Evolutionary conservation across 306 rosid genomes (phyloP).

Genomic region (Malus sieversii): DNA sequence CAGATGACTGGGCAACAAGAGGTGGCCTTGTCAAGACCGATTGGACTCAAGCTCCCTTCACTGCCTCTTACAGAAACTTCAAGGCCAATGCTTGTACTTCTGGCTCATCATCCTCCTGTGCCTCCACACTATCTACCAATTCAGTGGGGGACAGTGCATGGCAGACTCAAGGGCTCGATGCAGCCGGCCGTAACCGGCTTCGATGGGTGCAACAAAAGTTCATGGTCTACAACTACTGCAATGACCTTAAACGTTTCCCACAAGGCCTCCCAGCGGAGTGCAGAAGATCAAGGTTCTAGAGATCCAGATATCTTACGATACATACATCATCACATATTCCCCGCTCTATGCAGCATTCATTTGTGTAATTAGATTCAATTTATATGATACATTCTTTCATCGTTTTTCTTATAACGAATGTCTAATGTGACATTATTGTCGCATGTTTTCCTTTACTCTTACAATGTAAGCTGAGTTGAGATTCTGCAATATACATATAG

Average conservation of each 20-base stretch:
- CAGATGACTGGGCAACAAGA: constrained; percentile 48
- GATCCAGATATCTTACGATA: not conserved
- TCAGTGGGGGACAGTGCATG: not conserved
- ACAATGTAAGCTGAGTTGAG: not conserved
- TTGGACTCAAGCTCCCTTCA: constrained; percentile 46
- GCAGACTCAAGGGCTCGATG: constrained; percentile 30
- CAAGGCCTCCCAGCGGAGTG: constrained; percentile 43
- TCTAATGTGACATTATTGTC: not conserved
- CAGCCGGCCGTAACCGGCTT: constrained; percentile 28
- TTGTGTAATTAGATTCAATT: not conserved
- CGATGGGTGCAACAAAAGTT: constrained; percentile 42
- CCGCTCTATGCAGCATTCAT: not conserved
- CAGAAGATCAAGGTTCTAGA: constrained; percentile 18
- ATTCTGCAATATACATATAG: not conserved
- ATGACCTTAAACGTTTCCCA: constrained; percentile 33
- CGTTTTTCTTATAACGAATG: not conserved
- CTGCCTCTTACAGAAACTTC: constrained; percentile 37
- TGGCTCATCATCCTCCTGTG: constrained; percentile 11
- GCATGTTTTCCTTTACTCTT: not conserved
- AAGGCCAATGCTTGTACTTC: constrained; percentile 29
- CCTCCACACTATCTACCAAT: not conserved
- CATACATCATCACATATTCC: not conserved
- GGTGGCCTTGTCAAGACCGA: constrained; percentile 48
- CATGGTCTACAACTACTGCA: constrained; percentile 48
- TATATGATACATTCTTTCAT: not conserved